phyloP scores from a whole-genome alignment of 768 basidiomycete genomes.

The Pisolithus marmoratus region DNA sequence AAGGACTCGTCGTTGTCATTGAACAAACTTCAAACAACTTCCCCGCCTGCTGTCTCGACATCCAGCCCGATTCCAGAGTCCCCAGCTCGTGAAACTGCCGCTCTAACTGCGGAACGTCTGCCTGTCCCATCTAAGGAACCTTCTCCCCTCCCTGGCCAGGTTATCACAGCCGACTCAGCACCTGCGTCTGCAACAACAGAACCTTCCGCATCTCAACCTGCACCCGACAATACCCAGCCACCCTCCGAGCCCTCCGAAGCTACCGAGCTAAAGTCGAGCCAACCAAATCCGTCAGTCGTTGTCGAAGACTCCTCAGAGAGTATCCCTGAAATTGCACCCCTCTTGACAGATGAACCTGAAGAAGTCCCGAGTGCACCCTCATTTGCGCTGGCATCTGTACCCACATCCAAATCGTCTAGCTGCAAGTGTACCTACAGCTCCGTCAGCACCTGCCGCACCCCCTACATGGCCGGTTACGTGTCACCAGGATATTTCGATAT shows the following conservation, averaged over 20 bases:
- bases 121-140: slow-evolving; percentile 26
- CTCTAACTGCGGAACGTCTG: slow-evolving; percentile 26
- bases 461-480: slow-evolving; percentile 2
- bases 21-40: slow-evolving; percentile 31
- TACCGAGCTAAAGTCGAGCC: slow-evolving; percentile 3
- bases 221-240: slow-evolving; percentile 8
- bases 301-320: slow-evolving; percentile 14
- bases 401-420: too few species aligned
- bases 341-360: slow-evolving; percentile 49
- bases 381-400: slow-evolving; percentile 10
- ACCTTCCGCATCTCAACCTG: slow-evolving; percentile 11
- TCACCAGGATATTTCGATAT: slow-evolving; percentile 20
- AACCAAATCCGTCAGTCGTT: slow-evolving; percentile 2
- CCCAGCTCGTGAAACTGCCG: slow-evolving; percentile 52
- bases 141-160: slow-evolving; percentile 38
- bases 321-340: slow-evolving; percentile 36
- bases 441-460: slow-evolving; percentile 10
- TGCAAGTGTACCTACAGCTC: slow-evolving; percentile 13
- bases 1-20: slow-evolving; percentile 25
- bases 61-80: slow-evolving; percentile 71
- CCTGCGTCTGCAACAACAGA: slow-evolving; percentile 14
- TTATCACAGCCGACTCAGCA: slow-evolving; percentile 14
- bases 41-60: slow-evolving; percentile 22
- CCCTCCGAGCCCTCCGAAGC: not conserved
- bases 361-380: slow-evolving; percentile 13